Conservation (phyloP, 1,284 basidiomycete species). For the Farysia itapuensis region DNA sequence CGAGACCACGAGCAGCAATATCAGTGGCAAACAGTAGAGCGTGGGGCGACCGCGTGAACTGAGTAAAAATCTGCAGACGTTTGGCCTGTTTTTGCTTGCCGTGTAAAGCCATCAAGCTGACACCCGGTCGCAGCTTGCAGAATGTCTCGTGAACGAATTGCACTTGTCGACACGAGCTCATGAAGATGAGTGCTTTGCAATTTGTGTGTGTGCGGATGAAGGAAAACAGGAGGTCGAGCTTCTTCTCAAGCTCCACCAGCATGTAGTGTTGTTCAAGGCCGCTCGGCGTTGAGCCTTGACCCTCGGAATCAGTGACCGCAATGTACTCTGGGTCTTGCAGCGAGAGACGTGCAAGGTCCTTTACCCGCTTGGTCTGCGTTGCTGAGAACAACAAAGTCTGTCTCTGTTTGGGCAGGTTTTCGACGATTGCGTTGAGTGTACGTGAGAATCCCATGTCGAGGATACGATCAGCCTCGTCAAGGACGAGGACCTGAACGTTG, state of each 20-base stretch:
- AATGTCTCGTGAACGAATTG: constrained; percentile 92
- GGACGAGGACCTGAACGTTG: constrained; percentile 87
- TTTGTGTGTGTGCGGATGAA: constrained; percentile 95
- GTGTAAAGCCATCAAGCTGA: constrained; percentile 86
- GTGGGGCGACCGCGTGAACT: constrained; percentile 51
- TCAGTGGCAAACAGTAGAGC: constrained; percentile 69
- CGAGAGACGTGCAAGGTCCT: constrained; percentile 84
- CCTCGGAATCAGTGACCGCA: constrained; percentile 61
- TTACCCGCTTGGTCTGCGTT: constrained; percentile 88
- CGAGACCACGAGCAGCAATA: constrained; percentile 91
- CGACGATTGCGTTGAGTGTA: constrained; percentile 84
- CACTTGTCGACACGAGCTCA: constrained; percentile 88
- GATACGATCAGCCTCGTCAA: constrained; percentile 95
- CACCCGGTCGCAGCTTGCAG: constrained; percentile 88
- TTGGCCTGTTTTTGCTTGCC: constrained; percentile 96
- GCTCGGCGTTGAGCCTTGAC: constrained; percentile 65
- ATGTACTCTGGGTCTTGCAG: constrained; percentile 81
- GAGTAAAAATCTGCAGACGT: constrained; percentile 65
- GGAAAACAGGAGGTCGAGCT: constrained; percentile 87
- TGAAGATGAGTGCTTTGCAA: constrained; percentile 88
- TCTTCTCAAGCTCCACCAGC: constrained; percentile 78
- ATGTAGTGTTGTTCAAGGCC: constrained; percentile 89
- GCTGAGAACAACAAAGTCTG: constrained; percentile 96
- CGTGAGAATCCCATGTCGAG: constrained; percentile 93
- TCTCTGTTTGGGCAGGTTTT: constrained; percentile 67